phyloP scores from a whole-genome alignment of 176 grass and related monocot species.

The Carex cristatella region DNA sequence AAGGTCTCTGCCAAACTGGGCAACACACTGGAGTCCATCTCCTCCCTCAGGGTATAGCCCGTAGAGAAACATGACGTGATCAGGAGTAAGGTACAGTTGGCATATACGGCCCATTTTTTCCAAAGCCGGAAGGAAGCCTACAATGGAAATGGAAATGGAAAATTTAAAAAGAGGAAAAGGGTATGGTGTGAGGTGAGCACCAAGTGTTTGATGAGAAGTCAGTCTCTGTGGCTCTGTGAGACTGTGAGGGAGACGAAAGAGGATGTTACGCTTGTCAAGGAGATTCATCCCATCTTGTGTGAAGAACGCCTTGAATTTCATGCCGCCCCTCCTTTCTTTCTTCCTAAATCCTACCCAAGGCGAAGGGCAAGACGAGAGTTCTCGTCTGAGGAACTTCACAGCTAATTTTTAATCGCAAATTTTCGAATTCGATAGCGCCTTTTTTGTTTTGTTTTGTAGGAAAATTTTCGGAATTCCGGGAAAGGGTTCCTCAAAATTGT shows the following conservation, averaged over 20 bases:
- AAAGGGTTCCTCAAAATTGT: neutral
- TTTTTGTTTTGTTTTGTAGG: neutral
- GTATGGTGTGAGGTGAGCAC: neutral
- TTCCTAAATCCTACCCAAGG: neutral
- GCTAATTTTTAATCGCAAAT: neutral
- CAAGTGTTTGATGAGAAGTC: constrained; percentile 49
- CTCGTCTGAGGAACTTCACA: neutral
- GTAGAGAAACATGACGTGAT: constrained; percentile 85
- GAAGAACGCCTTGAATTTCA: constrained; percentile 97
- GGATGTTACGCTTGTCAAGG: constrained; percentile 68
- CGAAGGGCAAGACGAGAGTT: too few relatives aligned
- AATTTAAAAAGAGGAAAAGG: neutral
- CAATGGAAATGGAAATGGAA: neutral
- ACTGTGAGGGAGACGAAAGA: neutral
- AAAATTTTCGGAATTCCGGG: neutral
- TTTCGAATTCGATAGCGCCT: neutral
- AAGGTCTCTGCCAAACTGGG: constrained; percentile 77
- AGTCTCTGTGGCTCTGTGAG: neutral
- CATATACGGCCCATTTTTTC: constrained; percentile 77
- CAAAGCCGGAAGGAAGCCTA: constrained; percentile 78
- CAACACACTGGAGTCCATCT: constrained; percentile 73
- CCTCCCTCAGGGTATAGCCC: constrained; percentile 56
- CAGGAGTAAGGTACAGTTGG: constrained; percentile 72
- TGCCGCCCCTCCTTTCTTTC: constrained; percentile 21
- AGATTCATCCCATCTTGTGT: constrained; percentile 76